Base-by-base conservation (phyloP, 2,329 filamentous ascomycete genomes). In the Xylaria sp. region DNA sequence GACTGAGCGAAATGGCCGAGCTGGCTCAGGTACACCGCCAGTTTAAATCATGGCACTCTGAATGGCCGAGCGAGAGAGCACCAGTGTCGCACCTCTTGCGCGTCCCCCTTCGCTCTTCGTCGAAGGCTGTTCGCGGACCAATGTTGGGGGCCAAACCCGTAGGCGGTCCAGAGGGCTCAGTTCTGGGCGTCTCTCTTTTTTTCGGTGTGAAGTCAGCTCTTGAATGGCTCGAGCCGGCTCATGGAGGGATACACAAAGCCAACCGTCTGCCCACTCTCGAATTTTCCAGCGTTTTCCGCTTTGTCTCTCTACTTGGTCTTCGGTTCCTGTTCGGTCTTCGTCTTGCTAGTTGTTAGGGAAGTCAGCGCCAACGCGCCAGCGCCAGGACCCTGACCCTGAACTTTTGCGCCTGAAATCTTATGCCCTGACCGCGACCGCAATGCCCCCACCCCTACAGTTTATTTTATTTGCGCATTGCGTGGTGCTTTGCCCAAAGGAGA, bases 201-300 rank as follows among this genome's bases (percentile, higher is more conserved):
- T 75, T 76, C 75, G 75, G 75, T 76, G 75, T 71, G 65, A 67
- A 69, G 43, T 69, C 72, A 62, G 67, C 70, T 58, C n/a, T 45
- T 68, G 68, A 63, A 69, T 69, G 59, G 68, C 61, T 66, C 66
- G 60, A 57, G 36, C 60, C 34, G 34, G 63, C 56, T 70, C 68
- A 74, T 63, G 74, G 74, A 72, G 71, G 72, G 75, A 69, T 74
- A 67, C 73, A 76, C 72, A 74, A 70, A 72, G 67, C 69, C 20
- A 59, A 66, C 67, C 62, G 69, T 70, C 69, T 66, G 62, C 57
- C 69, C 67, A 65, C 70, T 46, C 62, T 69, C 64, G 70, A 72
- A 56, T 8, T 48, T 72, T 74, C 68, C 61, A 63, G 52, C 41
- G 23, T 41, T 50, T 62, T 64, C 60, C 46, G 23, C 58, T 28